A percentile compares a stretch with the other conserved stretches of the same genome.
Conservation (phyloP, 1,139 yeast species). For the Pichia sp. region DNA sequence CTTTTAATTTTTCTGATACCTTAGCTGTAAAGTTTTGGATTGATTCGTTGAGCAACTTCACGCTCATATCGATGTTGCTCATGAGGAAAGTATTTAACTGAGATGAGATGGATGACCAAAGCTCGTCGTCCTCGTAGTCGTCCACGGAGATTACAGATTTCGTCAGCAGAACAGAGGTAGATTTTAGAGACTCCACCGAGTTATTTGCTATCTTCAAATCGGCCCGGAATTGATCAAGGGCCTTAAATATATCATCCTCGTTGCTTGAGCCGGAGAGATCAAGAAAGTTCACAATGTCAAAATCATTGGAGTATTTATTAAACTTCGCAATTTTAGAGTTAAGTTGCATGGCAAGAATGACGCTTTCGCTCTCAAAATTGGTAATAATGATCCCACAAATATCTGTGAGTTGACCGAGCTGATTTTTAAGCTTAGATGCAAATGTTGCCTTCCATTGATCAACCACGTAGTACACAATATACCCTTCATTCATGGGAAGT, state of each 20-base stretch:
- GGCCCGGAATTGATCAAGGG: slow-evolving; percentile 17
- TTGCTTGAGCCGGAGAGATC: slow-evolving; percentile 4
- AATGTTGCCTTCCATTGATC: slow-evolving; percentile 18
- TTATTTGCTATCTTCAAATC: slow-evolving; percentile 12
- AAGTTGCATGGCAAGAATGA: slow-evolving; percentile 3
- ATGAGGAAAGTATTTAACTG: slow-evolving; percentile 12
- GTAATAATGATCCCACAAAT: slow-evolving; percentile 15
- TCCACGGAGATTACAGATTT: slow-evolving; percentile 28
- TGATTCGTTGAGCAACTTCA: slow-evolving; percentile 13
- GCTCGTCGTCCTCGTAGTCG: slow-evolving; percentile 26
- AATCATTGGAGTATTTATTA: slow-evolving; percentile 16
- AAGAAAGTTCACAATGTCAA: slow-evolving; percentile 16
- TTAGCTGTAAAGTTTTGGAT: slow-evolving; percentile 14
- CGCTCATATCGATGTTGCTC: slow-evolving; percentile 13
- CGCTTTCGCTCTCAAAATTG: slow-evolving; percentile 11
- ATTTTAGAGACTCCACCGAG: slow-evolving; percentile 18
- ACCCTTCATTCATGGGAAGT: slow-evolving; percentile 8
- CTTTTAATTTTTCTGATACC: slow-evolving; percentile 4
- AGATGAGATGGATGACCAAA: slow-evolving; percentile 19
- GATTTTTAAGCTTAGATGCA: slow-evolving; percentile 8
- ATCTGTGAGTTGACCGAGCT: slow-evolving; percentile 14
- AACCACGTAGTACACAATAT: slow-evolving; percentile 14
- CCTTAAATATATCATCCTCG: slow-evolving; percentile 13
- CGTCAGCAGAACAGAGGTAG: slow-evolving; percentile 14
- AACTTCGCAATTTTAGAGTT: slow-evolving; percentile 14